phyloP scores from a whole-genome alignment of 2,329 filamentous ascomycete genomes.

The Calonectria pauciramosa region DNA sequence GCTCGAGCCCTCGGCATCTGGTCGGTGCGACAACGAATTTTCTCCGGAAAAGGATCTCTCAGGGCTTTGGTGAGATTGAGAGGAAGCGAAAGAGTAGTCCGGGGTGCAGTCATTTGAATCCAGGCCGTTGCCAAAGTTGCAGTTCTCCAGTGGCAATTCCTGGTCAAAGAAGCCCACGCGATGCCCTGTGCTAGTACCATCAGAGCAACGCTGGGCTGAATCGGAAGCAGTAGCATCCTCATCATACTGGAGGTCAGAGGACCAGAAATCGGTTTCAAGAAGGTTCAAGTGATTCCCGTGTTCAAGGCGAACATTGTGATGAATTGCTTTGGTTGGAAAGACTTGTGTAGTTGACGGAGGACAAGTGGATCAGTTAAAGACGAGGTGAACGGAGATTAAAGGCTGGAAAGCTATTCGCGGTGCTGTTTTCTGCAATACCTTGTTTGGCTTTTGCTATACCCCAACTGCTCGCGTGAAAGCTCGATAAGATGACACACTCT shows the following conservation, averaged over 20 bases:
- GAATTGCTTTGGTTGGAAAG: background rate
- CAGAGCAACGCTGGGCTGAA: background rate
- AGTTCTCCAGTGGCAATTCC: background rate
- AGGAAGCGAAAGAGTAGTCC: background rate
- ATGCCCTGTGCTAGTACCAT: background rate
- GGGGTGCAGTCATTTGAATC: no score
- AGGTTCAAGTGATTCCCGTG: background rate
- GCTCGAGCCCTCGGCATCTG: no score
- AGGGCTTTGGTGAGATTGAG: background rate
- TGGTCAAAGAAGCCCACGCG: background rate
- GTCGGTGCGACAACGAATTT: background rate
- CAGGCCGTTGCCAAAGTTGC: background rate
- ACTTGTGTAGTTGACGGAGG: background rate
- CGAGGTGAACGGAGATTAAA: background rate
- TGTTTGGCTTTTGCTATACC: background rate
- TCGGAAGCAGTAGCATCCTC: background rate
- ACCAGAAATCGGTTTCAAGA: slow-evolving; percentile 1
- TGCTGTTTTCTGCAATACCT: background rate
- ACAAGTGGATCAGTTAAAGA: background rate
- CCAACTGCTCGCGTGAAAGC: background rate
- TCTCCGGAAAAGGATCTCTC: background rate
- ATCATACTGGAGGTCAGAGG: background rate
- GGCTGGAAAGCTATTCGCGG: background rate
- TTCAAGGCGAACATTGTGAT: background rate
- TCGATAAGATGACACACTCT: background rate